Evolutionary conservation across 176 grass and related monocot genomes (phyloP), one percentile per base, ranked within the genome.

Genomic region (Luzula sylvatica): DNA sequence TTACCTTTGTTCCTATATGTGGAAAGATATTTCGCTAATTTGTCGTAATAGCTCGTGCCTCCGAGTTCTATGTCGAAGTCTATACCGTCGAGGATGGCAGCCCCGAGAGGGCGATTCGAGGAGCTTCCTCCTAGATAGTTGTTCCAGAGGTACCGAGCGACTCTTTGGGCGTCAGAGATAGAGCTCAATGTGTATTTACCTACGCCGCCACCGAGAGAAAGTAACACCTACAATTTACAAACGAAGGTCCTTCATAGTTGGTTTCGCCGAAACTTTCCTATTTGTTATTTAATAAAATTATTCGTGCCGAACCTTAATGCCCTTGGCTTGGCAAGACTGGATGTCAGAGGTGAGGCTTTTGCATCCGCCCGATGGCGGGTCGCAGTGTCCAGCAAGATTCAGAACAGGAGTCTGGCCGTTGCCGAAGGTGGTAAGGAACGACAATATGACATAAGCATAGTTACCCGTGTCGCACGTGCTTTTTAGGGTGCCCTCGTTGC

Each of bases 141-240:
- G 62, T 86, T 35, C 81, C 77, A 82, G 53, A 94, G 74, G 81
- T 94, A 94, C 46, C 21, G 20, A 25, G 87, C 87, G 7, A 86
- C 61, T 25, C 8, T 60, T 52, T 78, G 47, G 20, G 87, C 81
- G 32, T 94, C 87, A 9, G 61, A 61, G 28, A 16, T 23, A 56
- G 77, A 82, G 18, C 55, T 11, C 1, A 94, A 73, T 7, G 24
- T 24, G 74, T 82, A 86, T n/a, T 0, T 65, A 38, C 73, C 77
- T 29, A 0, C 0, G 13, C 0, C 45, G 28, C 81, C 87, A 28
- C 87, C 87, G 32, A 93, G 43, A 38, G 81, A 93, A 40, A 93
- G 77, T 52, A 93, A 57, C n/a, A 93, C 19, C 55, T 58, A 21
- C 2, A 38, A 17, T 24, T 49, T 13, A 49, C 5, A 13, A 49